Conservation (phyloP, 768 basidiomycete species). For the Multifurca ochricompacta region DNA sequence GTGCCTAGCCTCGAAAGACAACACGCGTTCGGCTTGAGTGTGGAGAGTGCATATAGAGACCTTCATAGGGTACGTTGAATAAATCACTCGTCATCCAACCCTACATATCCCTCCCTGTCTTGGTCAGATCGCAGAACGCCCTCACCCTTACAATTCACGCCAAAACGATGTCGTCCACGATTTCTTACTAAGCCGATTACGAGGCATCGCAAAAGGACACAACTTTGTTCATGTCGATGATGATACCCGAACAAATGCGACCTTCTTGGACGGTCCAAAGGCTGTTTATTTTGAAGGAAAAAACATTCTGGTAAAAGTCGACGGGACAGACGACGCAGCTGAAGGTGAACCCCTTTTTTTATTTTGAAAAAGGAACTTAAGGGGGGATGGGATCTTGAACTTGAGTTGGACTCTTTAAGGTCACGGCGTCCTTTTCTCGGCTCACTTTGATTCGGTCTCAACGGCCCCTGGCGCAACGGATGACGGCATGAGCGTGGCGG, state of each 20-base stretch:
- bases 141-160: conserved; percentile 74
- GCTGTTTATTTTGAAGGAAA: conserved; percentile 54
- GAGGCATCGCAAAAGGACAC: conserved; percentile 35
- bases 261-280: conserved; percentile 27
- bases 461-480: conserved; percentile 71
- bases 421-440: conserved; percentile 58
- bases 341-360: conserved; percentile 20
- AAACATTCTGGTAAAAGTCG: conserved; percentile 59
- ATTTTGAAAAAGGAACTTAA: no score
- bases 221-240: conserved; percentile 44
- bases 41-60: conserved; percentile 51
- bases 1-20: conserved; percentile 30
- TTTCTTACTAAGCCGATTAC: conserved; percentile 50
- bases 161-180: conserved; percentile 60
- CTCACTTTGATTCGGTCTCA: conserved; percentile 78
- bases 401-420: conserved; percentile 23
- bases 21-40: conserved; percentile 34
- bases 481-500: conserved; percentile 66
- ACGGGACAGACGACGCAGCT: conserved; percentile 38
- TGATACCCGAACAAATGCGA: conserved; percentile 43
- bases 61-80: conserved; percentile 38
- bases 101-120: background rate
- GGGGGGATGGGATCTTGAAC: no score
- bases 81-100: background rate
- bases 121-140: conserved; percentile 51